A percentile compares a stretch with the other conserved stretches of the same genome.
phyloP scores from a whole-genome alignment of 768 basidiomycete species.

The Russula olivacea region DNA sequence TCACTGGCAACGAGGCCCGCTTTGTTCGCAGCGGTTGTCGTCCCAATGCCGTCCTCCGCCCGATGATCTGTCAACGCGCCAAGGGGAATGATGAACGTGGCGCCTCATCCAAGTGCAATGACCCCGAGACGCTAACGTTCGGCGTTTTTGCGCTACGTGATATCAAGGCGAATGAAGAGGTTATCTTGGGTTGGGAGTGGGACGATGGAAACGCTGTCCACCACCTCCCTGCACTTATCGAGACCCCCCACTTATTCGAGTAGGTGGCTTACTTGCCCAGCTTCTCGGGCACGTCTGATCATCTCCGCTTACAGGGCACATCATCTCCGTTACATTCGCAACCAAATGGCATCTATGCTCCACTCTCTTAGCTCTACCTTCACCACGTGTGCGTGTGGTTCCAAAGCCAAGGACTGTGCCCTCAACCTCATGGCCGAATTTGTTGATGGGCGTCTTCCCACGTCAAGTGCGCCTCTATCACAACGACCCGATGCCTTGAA shows the following conservation, averaged over 20 bases:
- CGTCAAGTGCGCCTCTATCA: constrained; percentile 26
- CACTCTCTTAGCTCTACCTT: constrained; percentile 66
- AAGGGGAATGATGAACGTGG: constrained; percentile 25
- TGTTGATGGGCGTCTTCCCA: constrained; percentile 41
- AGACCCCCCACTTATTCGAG: constrained; percentile 52
- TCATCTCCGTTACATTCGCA: constrained; percentile 48
- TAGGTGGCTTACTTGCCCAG: constrained; percentile 34
- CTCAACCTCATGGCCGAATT: constrained; percentile 59
- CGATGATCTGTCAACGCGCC: constrained; percentile 36
- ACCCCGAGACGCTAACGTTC: constrained; percentile 50
- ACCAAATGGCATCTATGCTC: constrained; percentile 64
- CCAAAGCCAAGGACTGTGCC: constrained; percentile 55
- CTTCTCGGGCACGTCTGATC: not conserved
- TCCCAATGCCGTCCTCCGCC: constrained; percentile 43
- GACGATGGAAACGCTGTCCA: constrained; percentile 88
- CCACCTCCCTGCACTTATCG: constrained; percentile 59
- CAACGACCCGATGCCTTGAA: constrained; percentile 25
- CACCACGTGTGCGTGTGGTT: constrained; percentile 69
- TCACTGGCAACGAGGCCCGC: constrained; percentile 54
- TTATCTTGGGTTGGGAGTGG: constrained; percentile 95
- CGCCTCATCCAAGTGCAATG: constrained; percentile 19
- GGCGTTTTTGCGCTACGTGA: constrained; percentile 76
- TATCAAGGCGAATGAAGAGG: constrained; percentile 73
- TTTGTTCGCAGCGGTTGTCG: constrained; percentile 60
- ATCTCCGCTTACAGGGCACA: constrained; percentile 35